Evolutionary conservation across 768 basidiomycete species (phyloP).

Genomic region (Austroboletus eburneus): DNA sequence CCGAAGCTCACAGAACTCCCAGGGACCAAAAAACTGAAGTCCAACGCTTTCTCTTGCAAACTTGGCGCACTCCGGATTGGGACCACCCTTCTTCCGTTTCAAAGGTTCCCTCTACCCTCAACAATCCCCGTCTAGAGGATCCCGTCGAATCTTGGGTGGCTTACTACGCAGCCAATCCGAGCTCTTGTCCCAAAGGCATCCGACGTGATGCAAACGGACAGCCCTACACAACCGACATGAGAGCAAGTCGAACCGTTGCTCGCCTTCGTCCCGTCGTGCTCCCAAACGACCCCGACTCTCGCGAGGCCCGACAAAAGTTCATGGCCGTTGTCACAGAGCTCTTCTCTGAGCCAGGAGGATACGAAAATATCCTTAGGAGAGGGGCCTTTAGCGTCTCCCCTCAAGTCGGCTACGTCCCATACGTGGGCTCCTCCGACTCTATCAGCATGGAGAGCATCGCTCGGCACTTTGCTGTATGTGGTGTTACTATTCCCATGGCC

Average conservation of each 20-base stretch:
- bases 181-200: conserved; percentile 47
- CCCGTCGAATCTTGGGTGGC: conserved; percentile 44
- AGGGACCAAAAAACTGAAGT: conserved; percentile 42
- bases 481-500: conserved; percentile 35
- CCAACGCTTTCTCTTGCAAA: conserved; percentile 39
- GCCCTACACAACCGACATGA: conserved; percentile 41
- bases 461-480: conserved; percentile 41
- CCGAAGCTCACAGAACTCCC: conserved; percentile 41
- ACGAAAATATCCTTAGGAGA: conserved; percentile 35
- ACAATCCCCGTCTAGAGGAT: conserved; percentile 45
- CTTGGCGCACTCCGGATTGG: conserved; percentile 43
- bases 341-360: conserved; percentile 39
- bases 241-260: conserved; percentile 45
- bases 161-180: conserved; percentile 41
- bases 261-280: conserved; percentile 41
- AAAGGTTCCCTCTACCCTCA: conserved; percentile 23
- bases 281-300: conserved; percentile 30
- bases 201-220: conserved; percentile 35
- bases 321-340: conserved; percentile 37
- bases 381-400: conserved; percentile 34
- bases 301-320: conserved; percentile 37
- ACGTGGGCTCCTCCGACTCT: conserved; percentile 25
- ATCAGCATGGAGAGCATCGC: conserved; percentile 34
- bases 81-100: conserved; percentile 21
- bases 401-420: conserved; percentile 29